Evolutionary conservation across 768 basidiomycete species (phyloP), one percentile per base, ranked within the genome.

Genomic region (Hydnomerulius pinastri): DNA sequence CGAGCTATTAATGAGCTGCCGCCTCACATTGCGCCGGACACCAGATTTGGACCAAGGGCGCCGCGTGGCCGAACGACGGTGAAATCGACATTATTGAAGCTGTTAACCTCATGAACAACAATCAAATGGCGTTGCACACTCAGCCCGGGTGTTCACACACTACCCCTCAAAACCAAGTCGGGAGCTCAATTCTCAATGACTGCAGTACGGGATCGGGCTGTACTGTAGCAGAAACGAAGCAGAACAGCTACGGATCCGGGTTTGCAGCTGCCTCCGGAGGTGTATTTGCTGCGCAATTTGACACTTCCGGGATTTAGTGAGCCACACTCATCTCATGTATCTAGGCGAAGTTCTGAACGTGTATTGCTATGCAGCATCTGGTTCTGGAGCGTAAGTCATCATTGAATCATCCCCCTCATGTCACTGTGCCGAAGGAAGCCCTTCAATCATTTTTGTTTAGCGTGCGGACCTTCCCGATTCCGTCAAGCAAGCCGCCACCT

Each of bases 41-140:
- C 20, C 36, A 38, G 17, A 40, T 75, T 48, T 77, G 79, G 77
- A 72, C 73, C 3, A 69, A 72, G 36, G 77, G 77, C 4, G 60
- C 55, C 4, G 43, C 67, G n/a, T n/a, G n/a, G n/a, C n/a, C n/a
- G n/a, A n/a, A n/a, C 13, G 67, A 66, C 24, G 77, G 77, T 36
- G 74, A 76, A 55, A 75, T 76, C n/a, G 67, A 65, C 61, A 82
- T 83, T 37, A 72, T 86, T 33, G 85, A 86, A 63, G 78, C n/a
- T 13, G 80, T 87, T 55, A 85, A 86, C 64, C 58, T 76, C 15
- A 64, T 70, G 53, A 32, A 59, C 5, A 57, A 65, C 30, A 86
- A 86, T 61, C 82, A 83, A 59, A 75, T 80, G 68, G 78, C 82
- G 1, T 59, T n/a, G n/a, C n/a, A n/a, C n/a, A n/a, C n/a, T n/a